Evolutionary conservation across 2,329 filamentous ascomycete species (phyloP).

Genomic region (Trichoderma afroharzianum): DNA sequence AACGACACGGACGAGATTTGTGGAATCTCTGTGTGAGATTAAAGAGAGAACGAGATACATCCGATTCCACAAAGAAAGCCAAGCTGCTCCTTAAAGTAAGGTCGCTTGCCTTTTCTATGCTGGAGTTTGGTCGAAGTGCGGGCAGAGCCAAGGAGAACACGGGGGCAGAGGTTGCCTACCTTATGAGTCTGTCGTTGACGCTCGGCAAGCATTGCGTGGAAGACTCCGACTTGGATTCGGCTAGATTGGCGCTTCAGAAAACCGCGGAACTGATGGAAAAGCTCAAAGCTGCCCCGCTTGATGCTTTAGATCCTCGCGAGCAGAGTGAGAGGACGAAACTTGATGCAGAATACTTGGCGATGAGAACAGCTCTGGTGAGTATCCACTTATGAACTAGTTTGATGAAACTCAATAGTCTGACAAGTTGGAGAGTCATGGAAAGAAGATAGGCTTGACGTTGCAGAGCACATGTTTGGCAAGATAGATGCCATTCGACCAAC

Average conservation of each 20-base stretch:
- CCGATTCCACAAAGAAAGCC: conserved; percentile 21
- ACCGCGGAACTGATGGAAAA: conserved; percentile 52
- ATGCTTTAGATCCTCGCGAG: background rate
- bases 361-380: conserved; percentile 64
- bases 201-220: conserved; percentile 53
- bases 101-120: conserved; percentile 62
- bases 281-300: conserved; percentile 17
- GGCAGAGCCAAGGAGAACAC: conserved; percentile 25
- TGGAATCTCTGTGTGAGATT: conserved; percentile 65
- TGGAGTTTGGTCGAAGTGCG: conserved; percentile 53
- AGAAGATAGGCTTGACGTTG: conserved; percentile 67
- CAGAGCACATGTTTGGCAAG: conserved; percentile 73
- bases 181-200: conserved; percentile 66
- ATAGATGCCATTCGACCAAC: conserved; percentile 38
- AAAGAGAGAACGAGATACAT: conserved; percentile 27
- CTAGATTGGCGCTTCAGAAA: conserved; percentile 59
- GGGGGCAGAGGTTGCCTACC: conserved; percentile 45
- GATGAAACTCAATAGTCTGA: conserved; percentile 20
- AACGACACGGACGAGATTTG: conserved; percentile 53
- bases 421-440: conserved; percentile 61
- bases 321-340: conserved; percentile 31
- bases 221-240: conserved; percentile 53
- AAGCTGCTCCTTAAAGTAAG: conserved; percentile 40
- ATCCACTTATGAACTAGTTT: background rate
- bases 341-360: conserved; percentile 59